These are phyloP conservation scores for Ganoderma multipileum DNA, from an alignment of 1,284 basidiomycete genomes.

Conservation along the genomic window DNA sequence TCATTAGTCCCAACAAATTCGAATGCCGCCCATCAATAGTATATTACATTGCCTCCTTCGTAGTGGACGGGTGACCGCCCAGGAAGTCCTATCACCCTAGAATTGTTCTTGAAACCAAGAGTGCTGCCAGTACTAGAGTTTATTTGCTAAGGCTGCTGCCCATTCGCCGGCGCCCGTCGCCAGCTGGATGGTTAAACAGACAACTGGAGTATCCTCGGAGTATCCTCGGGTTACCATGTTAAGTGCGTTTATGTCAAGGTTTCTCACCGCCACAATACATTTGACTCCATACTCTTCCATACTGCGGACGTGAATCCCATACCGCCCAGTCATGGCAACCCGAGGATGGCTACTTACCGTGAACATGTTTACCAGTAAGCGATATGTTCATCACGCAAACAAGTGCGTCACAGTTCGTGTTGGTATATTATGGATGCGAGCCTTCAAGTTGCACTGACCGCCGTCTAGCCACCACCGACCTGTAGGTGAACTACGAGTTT, in stretches of 20 bases:
- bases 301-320: slow-evolving; percentile 35
- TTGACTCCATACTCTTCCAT: slow-evolving; percentile 38
- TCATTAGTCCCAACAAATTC: too few species aligned
- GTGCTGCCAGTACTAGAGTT: neutral
- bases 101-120: too few species aligned
- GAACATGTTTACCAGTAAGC: slow-evolving; percentile 64
- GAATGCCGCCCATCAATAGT: too few species aligned
- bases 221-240: neutral
- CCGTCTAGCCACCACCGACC: slow-evolving; percentile 26
- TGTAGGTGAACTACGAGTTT: slow-evolving; percentile 34
- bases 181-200: neutral
- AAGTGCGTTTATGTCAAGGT: neutral
- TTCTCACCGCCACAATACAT: slow-evolving; percentile 35
- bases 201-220: neutral
- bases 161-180: neutral
- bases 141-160: neutral
- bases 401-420: slow-evolving; percentile 13
- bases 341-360: slow-evolving; percentile 59
- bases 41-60: too few species aligned
- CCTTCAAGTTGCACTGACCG: neutral
- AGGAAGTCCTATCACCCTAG: too few species aligned
- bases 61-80: too few species aligned
- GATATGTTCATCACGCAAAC: slow-evolving; percentile 35
- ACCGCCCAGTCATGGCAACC: slow-evolving; percentile 40
- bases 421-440: neutral